These are phyloP conservation scores for Coniosporium uncinatum DNA, from an alignment of 2,329 filamentous ascomycete genomes.

Conservation along the genomic window DNA sequence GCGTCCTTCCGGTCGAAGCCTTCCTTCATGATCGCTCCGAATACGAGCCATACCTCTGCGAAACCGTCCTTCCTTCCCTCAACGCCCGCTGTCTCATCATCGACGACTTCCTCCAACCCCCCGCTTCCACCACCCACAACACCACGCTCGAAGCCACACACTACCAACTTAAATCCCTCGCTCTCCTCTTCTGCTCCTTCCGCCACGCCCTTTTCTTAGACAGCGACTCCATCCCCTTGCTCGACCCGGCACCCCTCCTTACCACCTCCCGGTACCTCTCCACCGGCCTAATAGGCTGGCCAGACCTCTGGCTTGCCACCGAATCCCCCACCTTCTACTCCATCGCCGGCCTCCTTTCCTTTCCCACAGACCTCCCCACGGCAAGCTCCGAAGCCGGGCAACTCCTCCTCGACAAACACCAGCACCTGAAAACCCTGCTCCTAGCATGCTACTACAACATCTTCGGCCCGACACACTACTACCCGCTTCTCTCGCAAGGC, in stretches of 20 bases:
- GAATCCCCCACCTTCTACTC: conserved; percentile 29
- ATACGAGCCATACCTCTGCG: conserved; percentile 34
- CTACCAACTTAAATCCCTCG: conserved; percentile 42
- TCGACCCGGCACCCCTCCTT: conserved; percentile 32
- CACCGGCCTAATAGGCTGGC: conserved; percentile 37
- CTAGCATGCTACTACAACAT: conserved; percentile 43
- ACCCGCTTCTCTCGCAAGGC: conserved; percentile 38
- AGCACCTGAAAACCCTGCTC: conserved; percentile 34
- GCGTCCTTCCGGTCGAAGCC: conserved; percentile 36
- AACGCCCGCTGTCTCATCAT: conserved; percentile 38
- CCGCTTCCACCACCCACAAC: background rate
- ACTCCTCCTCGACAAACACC: conserved; percentile 35
- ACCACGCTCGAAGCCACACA: conserved; percentile 23
- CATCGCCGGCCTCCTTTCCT: conserved; percentile 22
- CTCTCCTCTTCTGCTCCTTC: conserved; percentile 43
- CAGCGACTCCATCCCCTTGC: conserved; percentile 38
- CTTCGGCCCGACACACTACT: conserved; percentile 38
- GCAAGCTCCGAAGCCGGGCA: conserved; percentile 37
- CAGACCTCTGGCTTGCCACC: conserved; percentile 38
- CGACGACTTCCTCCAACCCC: conserved; percentile 27
- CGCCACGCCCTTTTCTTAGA: conserved; percentile 43
- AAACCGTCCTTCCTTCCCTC: conserved; percentile 32
- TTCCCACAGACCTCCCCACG: conserved; percentile 24
- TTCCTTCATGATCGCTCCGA: conserved; percentile 33
- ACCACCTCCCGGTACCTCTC: conserved; percentile 30